Base-by-base conservation (phyloP, 2,329 filamentous ascomycete species). In the Aspergillus glaucus region DNA sequence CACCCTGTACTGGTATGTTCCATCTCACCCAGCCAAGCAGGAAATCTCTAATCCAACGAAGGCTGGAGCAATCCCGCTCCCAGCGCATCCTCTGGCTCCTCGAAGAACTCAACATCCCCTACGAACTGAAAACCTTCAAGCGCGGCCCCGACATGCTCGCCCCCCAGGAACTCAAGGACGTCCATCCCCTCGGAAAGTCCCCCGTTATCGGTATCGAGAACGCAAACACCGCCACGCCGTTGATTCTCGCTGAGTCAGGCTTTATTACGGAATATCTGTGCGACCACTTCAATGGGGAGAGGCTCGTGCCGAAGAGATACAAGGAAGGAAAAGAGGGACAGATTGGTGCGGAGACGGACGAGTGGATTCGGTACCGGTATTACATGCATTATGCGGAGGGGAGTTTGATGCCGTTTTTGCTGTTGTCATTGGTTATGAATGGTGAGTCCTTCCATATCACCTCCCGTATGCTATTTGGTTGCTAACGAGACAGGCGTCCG, bases 181-280 rank as follows among this genome's bases (percentile, higher is more conserved):
- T 95, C 34, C 89, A 95, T 62, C 86, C 88, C 0, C 77, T 96
- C 3, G 92, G 92, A 53, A 95, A 95, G 67, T 90, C 88, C 1
- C 92, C 92, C 0, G 73, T 92, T 39, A 73, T 97, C 55, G 80
- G 79, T 7, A 75, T 96, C 58, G 73, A 81, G 52, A 67, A 71
- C 1, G 68, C 75, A 1, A 58, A 52, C 6, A 43, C 59, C 22
- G 67, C 65, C 0, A 67, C 77, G 52, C 78, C 78, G 1, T 55
- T 82, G 28, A 79, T 92, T 0, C 72, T 96, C 43, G 88, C 88
- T 8, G 92, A 97, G 72, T 92, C 86, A 41, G 89, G 80, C 5
- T 79, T 84, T 50, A 92, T 96, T 58, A 76, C 82, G 9, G 86
- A 95, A 71, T 96, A 95, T 65, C 75, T 96, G 21, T 79, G 81